These are phyloP conservation scores for Trametes elegans DNA, from an alignment of 768 basidiomycete genomes.

Conservation along the genomic window DNA sequence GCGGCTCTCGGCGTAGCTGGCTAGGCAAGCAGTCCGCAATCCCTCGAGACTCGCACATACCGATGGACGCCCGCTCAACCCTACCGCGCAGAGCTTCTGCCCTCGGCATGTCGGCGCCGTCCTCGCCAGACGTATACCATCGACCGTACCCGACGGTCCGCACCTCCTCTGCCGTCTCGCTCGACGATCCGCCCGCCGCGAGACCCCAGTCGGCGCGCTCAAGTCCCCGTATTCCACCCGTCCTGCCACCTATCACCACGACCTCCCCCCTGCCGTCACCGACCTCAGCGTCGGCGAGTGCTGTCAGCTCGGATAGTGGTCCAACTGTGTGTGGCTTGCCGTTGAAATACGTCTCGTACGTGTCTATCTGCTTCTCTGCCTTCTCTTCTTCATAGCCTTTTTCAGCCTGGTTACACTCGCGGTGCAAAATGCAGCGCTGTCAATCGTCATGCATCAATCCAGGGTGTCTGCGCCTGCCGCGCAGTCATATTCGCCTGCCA, in stretches of 20 bases:
- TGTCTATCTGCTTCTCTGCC: slow-evolving; percentile 16
- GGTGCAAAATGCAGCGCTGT: slow-evolving; percentile 92
- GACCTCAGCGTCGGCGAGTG: slow-evolving; percentile 6
- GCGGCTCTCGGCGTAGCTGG: slow-evolving; percentile 2
- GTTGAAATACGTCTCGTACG: slow-evolving; percentile 80
- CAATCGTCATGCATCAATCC: slow-evolving; percentile 99
- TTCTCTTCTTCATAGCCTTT: slow-evolving; percentile 1
- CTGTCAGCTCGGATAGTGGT: slow-evolving; percentile 19
- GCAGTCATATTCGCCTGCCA: slow-evolving; percentile 87
- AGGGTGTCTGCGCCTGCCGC: slow-evolving; percentile 78
- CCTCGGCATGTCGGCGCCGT: slow-evolving; percentile 25
- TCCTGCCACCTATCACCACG: slow-evolving; percentile 26
- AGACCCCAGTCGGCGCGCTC: slow-evolving; percentile 16
- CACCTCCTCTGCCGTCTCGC: slow-evolving; percentile 41
- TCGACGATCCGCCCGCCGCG: slow-evolving; percentile 21
- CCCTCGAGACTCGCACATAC: neutral
- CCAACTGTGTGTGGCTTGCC: slow-evolving; percentile 70
- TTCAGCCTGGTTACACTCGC: slow-evolving; percentile 78
- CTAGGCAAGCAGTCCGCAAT: neutral
- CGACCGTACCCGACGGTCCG: slow-evolving; percentile 56
- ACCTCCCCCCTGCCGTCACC: slow-evolving; percentile 22
- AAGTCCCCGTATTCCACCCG: slow-evolving; percentile 33
- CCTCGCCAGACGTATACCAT: slow-evolving; percentile 58
- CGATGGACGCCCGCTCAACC: slow-evolving; percentile 21
- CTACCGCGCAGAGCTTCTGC: slow-evolving; percentile 28